phyloP scores from a whole-genome alignment of 2,329 filamentous ascomycete species.

The Calcarisporium arbuscula region DNA sequence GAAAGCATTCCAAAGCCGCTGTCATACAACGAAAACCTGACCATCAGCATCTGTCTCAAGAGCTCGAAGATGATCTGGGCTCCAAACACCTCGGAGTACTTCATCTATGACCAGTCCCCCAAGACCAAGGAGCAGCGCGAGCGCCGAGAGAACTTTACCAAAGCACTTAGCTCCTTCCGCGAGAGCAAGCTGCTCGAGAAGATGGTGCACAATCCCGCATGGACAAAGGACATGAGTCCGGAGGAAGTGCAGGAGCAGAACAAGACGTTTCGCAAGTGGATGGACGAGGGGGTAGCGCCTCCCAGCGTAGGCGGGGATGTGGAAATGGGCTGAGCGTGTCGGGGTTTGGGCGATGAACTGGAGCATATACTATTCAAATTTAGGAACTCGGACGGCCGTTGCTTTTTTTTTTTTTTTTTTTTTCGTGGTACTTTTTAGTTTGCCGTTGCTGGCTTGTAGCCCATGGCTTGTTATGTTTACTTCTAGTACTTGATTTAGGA shows the following conservation, averaged over 20 bases:
- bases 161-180: constrained; percentile 53
- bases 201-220: constrained; percentile 73
- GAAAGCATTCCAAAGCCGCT: constrained; percentile 55
- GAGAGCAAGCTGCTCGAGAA: constrained; percentile 69
- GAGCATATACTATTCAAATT: not conserved
- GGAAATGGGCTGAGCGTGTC: constrained; percentile 23
- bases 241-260: constrained; percentile 71
- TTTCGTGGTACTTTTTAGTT: constrained; percentile 12
- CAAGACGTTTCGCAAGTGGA: constrained; percentile 52
- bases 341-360: constrained; percentile 1
- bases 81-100: constrained; percentile 63
- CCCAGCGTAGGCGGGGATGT: constrained; percentile 24
- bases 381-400: constrained; percentile 3
- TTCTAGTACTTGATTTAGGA: too few species aligned
- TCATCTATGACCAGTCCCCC: constrained; percentile 63
- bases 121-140: constrained; percentile 60
- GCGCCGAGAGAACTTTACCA: constrained; percentile 43
- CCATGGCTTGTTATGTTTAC: constrained; percentile 1
- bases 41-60: constrained; percentile 68
- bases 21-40: constrained; percentile 60
- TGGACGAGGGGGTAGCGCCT: constrained; percentile 40
- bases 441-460: too few species aligned
- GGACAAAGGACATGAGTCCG: constrained; percentile 73
- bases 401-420: constrained; percentile 11
- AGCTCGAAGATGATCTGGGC: constrained; percentile 76